Conservation (phyloP, 2,329 filamentous ascomycete species). For the Pleomassaria siparia region DNA sequence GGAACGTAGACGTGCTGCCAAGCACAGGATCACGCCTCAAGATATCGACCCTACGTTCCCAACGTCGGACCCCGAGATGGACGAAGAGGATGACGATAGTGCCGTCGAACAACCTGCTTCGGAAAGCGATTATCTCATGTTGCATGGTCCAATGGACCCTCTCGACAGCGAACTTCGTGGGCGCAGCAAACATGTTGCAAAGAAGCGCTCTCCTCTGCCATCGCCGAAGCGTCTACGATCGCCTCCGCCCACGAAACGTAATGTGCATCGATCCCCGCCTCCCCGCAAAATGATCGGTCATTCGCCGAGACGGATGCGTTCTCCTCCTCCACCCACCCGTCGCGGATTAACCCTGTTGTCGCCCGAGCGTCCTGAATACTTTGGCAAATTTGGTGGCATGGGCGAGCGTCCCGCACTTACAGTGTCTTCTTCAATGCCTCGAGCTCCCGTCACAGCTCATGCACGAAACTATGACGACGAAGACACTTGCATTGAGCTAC, state of each 20-base stretch:
- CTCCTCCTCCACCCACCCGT: constrained; percentile 63
- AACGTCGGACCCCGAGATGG: constrained; percentile 83
- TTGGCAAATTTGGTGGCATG: constrained; percentile 53
- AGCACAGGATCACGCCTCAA: constrained; percentile 83
- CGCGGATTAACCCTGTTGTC: constrained; percentile 44
- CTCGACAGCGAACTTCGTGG: constrained; percentile 55
- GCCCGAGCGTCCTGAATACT: constrained; percentile 43
- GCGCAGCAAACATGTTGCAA: constrained; percentile 30
- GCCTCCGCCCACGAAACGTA: constrained; percentile 45
- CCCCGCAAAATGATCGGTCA: constrained; percentile 64
- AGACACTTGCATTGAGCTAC: constrained; percentile 51
- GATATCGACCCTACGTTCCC: constrained; percentile 93
- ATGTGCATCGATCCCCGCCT: constrained; percentile 40
- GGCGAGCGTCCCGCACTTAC: constrained; percentile 67
- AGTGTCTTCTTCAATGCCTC: constrained; percentile 84
- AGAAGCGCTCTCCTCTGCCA: constrained; percentile 49
- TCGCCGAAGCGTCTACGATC: constrained; percentile 67
- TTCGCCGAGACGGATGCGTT: constrained; percentile 67
- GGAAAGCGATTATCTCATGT: constrained; percentile 68
- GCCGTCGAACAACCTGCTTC: constrained; percentile 46
- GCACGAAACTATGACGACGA: constrained; percentile 44
- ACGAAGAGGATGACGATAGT: constrained; percentile 72
- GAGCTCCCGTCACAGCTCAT: constrained; percentile 60
- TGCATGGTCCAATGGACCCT: constrained; percentile 72
- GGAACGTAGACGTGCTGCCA: constrained; percentile 77